These are phyloP conservation scores for Entomortierella beljakovae DNA, from an alignment of 192 early-diverging fungal species.

Conservation along the genomic window DNA sequence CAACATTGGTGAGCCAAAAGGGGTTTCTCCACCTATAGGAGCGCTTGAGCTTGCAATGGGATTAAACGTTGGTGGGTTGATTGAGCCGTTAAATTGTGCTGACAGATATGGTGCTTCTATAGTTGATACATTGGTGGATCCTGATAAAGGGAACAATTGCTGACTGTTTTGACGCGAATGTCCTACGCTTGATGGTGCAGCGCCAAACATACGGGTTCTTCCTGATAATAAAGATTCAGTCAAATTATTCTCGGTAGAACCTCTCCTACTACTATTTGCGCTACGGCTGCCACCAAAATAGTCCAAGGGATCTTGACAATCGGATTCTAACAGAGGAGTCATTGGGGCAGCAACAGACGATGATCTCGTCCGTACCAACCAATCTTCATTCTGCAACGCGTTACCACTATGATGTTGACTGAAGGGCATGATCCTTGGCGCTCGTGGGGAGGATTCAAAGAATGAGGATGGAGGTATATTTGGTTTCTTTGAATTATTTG, in stretches of 20 bases:
- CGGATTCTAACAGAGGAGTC: constrained; percentile 29
- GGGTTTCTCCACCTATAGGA: not conserved
- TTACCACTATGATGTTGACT: constrained; percentile 22
- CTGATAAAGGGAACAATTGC: not conserved
- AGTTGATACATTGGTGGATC: not conserved
- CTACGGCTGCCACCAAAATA: constrained; percentile 48
- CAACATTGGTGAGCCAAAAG: not conserved
- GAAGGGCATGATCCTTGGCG: constrained; percentile 48
- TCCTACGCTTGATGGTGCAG: not conserved
- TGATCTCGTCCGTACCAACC: constrained; percentile 34
- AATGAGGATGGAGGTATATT: constrained; percentile 27
- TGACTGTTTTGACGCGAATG: not conserved
- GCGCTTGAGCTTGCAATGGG: not conserved
- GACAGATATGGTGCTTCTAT: constrained; percentile 6
- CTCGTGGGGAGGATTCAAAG: constrained; percentile 39
- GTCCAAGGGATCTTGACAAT: constrained; percentile 26
- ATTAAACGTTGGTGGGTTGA: not conserved
- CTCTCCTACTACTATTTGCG: constrained; percentile 41
- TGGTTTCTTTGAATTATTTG: not conserved
- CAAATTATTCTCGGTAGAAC: constrained; percentile 42
- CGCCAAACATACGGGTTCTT: constrained; percentile 29
- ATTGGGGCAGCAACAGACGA: constrained; percentile 34
- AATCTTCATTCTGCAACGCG: constrained; percentile 11
- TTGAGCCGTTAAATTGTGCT: not conserved
- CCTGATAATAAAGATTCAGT: constrained; percentile 44